phyloP scores from a whole-genome alignment of 352 stramenopile species.

The Globisporangium orthogonon region DNA sequence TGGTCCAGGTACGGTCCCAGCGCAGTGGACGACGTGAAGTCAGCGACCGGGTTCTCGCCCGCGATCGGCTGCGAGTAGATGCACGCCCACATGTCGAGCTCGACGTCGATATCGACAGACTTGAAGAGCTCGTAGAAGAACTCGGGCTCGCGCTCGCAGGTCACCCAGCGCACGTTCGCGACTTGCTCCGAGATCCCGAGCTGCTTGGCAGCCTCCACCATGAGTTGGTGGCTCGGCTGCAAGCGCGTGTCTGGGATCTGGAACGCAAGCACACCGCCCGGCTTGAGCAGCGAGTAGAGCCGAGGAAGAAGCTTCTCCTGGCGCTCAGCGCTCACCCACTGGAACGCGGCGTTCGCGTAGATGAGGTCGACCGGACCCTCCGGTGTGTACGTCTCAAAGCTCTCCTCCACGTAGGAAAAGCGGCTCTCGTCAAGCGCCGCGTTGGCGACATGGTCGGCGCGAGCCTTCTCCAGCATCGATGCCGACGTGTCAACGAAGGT shows the following conservation, averaged over 20 bases:
- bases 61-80: conserved; percentile 56
- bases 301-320: conserved; percentile 38
- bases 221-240: conserved; percentile 57
- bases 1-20: conserved; percentile 56
- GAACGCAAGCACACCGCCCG: conserved; percentile 58
- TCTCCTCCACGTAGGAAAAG: conserved; percentile 43
- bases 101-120: conserved; percentile 6
- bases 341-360: conserved; percentile 64
- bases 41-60: conserved; percentile 56
- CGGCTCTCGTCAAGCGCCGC: conserved; percentile 16
- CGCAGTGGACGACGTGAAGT: conserved; percentile 58
- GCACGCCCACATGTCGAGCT: conserved; percentile 63
- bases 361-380: conserved; percentile 49
- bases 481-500: conserved; percentile 60
- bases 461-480: conserved; percentile 46
- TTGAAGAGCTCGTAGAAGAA: conserved; percentile 76
- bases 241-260: conserved; percentile 65
- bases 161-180: conserved; percentile 55
- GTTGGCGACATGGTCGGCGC: conserved; percentile 25
- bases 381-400: conserved; percentile 49
- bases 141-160: conserved; percentile 44
- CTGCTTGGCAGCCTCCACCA: conserved; percentile 36
- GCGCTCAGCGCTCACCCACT: conserved; percentile 52
- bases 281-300: conserved; percentile 57
- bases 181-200: conserved; percentile 33